Evolutionary conservation across 2,329 filamentous ascomycete species (phyloP).

Genomic region (Tolypocladium amazonense): DNA sequence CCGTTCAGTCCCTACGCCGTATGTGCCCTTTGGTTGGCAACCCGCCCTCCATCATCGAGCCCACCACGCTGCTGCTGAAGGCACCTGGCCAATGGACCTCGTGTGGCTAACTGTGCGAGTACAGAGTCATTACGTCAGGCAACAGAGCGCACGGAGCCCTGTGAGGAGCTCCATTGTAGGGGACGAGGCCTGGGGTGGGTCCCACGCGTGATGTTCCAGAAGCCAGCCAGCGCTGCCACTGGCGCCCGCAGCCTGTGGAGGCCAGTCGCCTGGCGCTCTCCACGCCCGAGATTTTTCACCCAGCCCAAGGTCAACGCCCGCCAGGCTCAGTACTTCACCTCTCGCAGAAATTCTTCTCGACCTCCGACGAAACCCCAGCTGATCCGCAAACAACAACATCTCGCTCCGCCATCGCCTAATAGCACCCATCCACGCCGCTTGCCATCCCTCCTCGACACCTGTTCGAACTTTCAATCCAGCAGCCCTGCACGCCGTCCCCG

Average conservation of each 20-base stretch:
- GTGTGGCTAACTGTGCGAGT: no score
- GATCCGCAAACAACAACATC: neutral
- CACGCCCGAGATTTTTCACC: slow-evolving; percentile 4
- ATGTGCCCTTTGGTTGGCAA: no score
- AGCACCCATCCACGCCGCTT: neutral
- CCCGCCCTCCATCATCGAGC: no score
- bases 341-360: slow-evolving; percentile 3
- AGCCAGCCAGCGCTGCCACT: neutral
- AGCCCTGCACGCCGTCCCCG: neutral
- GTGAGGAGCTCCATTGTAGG: neutral
- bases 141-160: neutral
- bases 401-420: neutral
- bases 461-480: neutral
- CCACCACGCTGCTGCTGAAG: no score
- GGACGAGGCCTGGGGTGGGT: neutral
- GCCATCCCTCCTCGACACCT: neutral
- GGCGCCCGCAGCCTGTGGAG: neutral
- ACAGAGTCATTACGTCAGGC: neutral
- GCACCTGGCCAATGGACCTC: no score
- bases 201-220: neutral
- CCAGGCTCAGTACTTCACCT: neutral
- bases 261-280: neutral
- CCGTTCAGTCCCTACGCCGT: no score
- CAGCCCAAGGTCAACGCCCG: neutral
- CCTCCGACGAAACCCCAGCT: neutral